A percentile compares a stretch with the other conserved stretches of the same genome.
phyloP scores from a whole-genome alignment of 768 basidiomycete genomes.

The Boletus fagicola region DNA sequence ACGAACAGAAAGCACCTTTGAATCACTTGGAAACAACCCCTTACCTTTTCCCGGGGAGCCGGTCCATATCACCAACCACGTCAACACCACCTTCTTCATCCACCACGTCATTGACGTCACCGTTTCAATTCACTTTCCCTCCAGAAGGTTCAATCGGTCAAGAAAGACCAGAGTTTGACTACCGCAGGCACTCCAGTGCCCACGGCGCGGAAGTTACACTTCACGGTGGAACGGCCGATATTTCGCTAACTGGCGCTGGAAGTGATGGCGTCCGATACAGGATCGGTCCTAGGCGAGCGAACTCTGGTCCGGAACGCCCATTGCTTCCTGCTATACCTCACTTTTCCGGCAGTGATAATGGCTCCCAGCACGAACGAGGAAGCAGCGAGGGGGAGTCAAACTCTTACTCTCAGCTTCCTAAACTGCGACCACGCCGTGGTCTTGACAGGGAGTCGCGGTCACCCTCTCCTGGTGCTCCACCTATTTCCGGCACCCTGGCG shows the following conservation, averaged over 20 bases:
- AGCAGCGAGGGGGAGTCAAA: constrained; percentile 57
- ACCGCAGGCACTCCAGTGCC: constrained; percentile 53
- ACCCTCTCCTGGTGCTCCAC: constrained; percentile 45
- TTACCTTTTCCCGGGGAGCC: constrained; percentile 63
- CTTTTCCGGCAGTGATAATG: constrained; percentile 50
- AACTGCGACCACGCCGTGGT: constrained; percentile 48
- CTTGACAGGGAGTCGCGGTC: constrained; percentile 47
- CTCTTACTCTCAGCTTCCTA: constrained; percentile 40
- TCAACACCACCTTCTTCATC: constrained; percentile 64
- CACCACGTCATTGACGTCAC: constrained; percentile 57
- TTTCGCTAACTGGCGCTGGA: constrained; percentile 52
- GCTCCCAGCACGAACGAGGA: constrained; percentile 49
- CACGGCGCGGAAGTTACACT: constrained; percentile 63
- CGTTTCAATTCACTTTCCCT: constrained; percentile 63
- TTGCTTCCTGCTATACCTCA: constrained; percentile 47
- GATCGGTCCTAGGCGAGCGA: constrained; percentile 47
- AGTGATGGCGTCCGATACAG: constrained; percentile 62
- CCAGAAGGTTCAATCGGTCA: constrained; percentile 50
- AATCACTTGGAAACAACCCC: constrained; percentile 52
- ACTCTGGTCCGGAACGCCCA: constrained; percentile 49
- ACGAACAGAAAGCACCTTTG: constrained; percentile 57
- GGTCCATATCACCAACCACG: constrained; percentile 68
- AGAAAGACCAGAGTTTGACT: constrained; percentile 65
- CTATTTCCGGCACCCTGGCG: constrained; percentile 77
- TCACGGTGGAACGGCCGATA: constrained; percentile 72